Evolutionary conservation across 2,329 filamentous ascomycete genomes (phyloP).

Genomic region (Exserohilum turcica): DNA sequence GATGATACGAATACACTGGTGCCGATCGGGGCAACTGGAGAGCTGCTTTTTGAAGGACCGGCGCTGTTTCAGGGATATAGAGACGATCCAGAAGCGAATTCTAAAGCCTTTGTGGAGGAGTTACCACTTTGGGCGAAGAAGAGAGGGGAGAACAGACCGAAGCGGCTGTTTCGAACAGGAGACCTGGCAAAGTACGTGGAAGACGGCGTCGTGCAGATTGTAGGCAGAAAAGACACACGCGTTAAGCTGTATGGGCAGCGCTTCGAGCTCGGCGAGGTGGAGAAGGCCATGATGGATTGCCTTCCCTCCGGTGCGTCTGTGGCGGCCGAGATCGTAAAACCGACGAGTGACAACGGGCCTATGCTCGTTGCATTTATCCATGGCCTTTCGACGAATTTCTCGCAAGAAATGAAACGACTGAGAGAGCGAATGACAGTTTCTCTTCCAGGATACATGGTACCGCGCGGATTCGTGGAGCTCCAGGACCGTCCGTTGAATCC

Average conservation of each 20-base stretch:
- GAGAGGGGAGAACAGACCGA: slow-evolving; percentile 2
- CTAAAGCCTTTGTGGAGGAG: slow-evolving; percentile 1
- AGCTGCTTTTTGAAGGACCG: slow-evolving; percentile 8
- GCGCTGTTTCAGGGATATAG: slow-evolving; percentile 5
- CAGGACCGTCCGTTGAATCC: slow-evolving; percentile 3
- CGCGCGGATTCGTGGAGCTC: slow-evolving; percentile 7
- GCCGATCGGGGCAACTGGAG: slow-evolving; percentile 4
- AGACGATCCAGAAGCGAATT: not conserved
- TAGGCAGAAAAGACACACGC: slow-evolving; percentile 4
- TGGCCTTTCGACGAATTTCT: not conserved
- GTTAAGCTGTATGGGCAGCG: slow-evolving; percentile 6
- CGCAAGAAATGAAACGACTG: not conserved
- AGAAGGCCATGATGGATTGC: not conserved
- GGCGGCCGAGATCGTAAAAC: slow-evolving; percentile 5
- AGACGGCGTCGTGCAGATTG: slow-evolving; percentile 6
- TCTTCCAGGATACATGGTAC: slow-evolving; percentile 5
- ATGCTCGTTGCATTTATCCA: slow-evolving; percentile 4
- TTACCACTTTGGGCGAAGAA: not conserved
- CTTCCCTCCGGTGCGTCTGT: not conserved
- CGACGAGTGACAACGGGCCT: not conserved
- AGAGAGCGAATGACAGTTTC: not conserved
- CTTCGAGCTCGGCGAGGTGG: slow-evolving; percentile 6
- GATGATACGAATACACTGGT: slow-evolving; percentile 1
- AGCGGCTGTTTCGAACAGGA: not conserved
- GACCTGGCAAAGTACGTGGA: slow-evolving; percentile 8